Evolutionary conservation across 768 basidiomycete genomes (phyloP), one percentile per base, ranked within the genome.

Genomic region (Candolleomyces efflorescens): DNA sequence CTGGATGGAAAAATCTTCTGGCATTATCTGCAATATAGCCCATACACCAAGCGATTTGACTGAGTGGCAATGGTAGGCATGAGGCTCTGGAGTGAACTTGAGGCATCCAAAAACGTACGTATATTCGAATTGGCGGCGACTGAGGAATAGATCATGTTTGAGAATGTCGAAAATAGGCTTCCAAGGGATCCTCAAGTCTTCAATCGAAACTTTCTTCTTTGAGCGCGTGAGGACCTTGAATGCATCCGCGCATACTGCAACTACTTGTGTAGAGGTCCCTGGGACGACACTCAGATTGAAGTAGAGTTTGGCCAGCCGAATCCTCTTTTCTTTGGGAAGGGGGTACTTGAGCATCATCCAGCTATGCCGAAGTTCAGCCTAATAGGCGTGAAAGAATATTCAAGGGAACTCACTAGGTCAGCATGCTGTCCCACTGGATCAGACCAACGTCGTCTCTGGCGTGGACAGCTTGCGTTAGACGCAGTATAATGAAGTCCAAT

Each of bases 291-390:
- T 81, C 38, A 94, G 66, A 69, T 90, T 81, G 67, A 86, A 95
- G 73, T 90, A 94, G 3, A 95, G 72, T 70, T 84, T 88, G 48
- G 87, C 85, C 27, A 95, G 75, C 43, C 74, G 77, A 54, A 93
- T 83, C 55, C 92, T 80, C 64, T 84, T 87, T 59, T 85, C 84
- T 67, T 88, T 87, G 55, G 90, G 90, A 65, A 95, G 86, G 37
- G 90, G 92, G 66, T 93, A 94, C 66, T 92, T 90, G 68, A 94
- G 80, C 76, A 86, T 86, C 46, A 74, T 71, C 91, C 92, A 94
- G 67, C 90, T 92, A 53, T 32, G n/a, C 22, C 45, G 18, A 32
- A 41, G 43, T 58, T 20, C 27, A 53, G 20, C 56, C 43, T 48
- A 60, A 55, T 52, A 54, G n/a, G n/a, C n/a, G 58, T 45, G 58